Evolutionary conservation across 2,329 filamentous ascomycete species (phyloP).

Genomic region (Mycosphaerelloides madeirae): DNA sequence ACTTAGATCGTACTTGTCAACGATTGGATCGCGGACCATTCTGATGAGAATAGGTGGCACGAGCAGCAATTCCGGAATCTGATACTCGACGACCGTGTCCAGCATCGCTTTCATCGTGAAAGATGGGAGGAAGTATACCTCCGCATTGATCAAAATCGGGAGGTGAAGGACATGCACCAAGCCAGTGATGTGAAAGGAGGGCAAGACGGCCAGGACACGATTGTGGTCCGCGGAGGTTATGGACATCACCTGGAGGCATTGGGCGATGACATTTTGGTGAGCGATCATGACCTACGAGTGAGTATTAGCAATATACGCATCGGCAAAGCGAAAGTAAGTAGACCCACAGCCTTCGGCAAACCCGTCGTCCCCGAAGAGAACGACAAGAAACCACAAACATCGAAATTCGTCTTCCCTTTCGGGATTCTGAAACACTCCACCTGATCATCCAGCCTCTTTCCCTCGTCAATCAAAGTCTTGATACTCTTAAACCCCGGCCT

Average conservation of each 20-base stretch:
- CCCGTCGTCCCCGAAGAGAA: conserved; percentile 50
- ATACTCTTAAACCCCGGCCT: conserved; percentile 48
- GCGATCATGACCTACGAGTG: conserved; percentile 47
- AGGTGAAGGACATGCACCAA: conserved; percentile 60
- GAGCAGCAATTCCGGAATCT: conserved; percentile 53
- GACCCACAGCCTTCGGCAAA: conserved; percentile 43
- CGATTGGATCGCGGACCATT: conserved; percentile 53
- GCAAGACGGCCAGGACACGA: conserved; percentile 54
- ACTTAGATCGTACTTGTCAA: conserved; percentile 53
- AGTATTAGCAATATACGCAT: neutral
- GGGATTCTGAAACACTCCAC: conserved; percentile 48
- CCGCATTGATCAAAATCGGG: conserved; percentile 59
- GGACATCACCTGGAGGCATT: conserved; percentile 56
- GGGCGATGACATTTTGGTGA: conserved; percentile 53
- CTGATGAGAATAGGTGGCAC: conserved; percentile 60
- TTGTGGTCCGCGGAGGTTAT: conserved; percentile 49
- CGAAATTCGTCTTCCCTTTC: conserved; percentile 51
- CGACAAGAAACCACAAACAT: conserved; percentile 51
- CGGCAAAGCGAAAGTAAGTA: neutral
- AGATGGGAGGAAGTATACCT: conserved; percentile 59
- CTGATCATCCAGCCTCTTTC: conserved; percentile 41
- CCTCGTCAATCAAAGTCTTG: conserved; percentile 42
- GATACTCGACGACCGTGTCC: conserved; percentile 47
- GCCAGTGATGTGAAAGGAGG: conserved; percentile 61
- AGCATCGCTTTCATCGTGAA: conserved; percentile 62